Base-by-base conservation (phyloP, 2,329 filamentous ascomycete species). In the Phoma sp. region DNA sequence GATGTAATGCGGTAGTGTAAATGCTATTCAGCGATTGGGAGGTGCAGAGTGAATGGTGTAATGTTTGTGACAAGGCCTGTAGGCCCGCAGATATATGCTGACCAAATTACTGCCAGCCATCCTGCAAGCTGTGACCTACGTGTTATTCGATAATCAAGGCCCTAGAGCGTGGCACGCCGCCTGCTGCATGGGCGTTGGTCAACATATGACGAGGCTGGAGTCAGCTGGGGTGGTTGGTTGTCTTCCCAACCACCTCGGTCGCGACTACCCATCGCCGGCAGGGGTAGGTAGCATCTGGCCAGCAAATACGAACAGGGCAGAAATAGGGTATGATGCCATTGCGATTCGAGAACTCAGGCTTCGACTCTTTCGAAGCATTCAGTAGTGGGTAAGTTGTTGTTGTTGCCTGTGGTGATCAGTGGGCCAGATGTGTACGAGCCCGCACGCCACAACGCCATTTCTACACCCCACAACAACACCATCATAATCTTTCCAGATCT, bases 91-190 rank as follows among this genome's bases (percentile, higher is more conserved):
- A 58, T 55, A 62, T 61, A 51, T 64, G 60, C 61, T 65, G 67
- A 61, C 68, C 67, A 70, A 68, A 63, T 53, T 38, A 51, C 44
- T 47, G 52, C 73, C 73, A 74, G 73, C 73, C 73, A 73, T 74
- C 64, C 60, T 57, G 45, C 58, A 62, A 66, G 64, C 57, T 55
- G 45, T 41, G 45, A 63, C 61, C 58, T 69, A 66, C 67, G 63
- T 69, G 59, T 64, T 62, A 59, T 43, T 63, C 51, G 45, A 55
- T 39, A 58, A 54, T 49, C 57, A 58, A 53, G 60, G 53, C 57
- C 37, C 51, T 37, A 51, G 50, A 53, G 55, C 57, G 63, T 63
- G 64, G 69, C 65, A 65, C 55, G 62, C 53, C 47, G 56, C 25
- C 55, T 60, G 66, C 54, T 58, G 67, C 70, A 69, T 74, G 68